Evolutionary conservation across 2,329 filamentous ascomycete genomes (phyloP).

Genomic region (Spiromastix sp.): DNA sequence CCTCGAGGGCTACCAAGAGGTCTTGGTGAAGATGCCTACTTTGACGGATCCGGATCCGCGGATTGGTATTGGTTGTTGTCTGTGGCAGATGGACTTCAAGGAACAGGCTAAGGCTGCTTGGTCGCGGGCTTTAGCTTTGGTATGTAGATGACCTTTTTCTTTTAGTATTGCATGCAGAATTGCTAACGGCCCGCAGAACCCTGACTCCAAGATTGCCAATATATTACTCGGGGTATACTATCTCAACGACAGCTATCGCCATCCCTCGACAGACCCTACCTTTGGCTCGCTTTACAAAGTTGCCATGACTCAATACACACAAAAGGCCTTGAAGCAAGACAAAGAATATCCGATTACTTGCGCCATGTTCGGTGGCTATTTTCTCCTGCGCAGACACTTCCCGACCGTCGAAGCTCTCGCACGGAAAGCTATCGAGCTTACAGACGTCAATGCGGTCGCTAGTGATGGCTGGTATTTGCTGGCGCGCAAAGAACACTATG

Average conservation of each 20-base stretch:
- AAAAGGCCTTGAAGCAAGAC: slow-evolving; percentile 87
- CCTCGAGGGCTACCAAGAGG: slow-evolving; percentile 74
- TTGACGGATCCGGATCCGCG: slow-evolving; percentile 88
- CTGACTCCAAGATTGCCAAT: slow-evolving; percentile 79
- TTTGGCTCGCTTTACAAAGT: slow-evolving; percentile 82
- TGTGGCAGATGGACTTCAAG: slow-evolving; percentile 93
- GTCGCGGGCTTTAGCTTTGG: slow-evolving; percentile 74
- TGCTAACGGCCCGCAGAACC: slow-evolving; percentile 36
- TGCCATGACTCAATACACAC: slow-evolving; percentile 88
- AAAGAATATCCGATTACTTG: slow-evolving; percentile 85
- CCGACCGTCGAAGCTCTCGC: slow-evolving; percentile 75
- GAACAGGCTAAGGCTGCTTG: slow-evolving; percentile 85
- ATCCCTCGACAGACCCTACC: slow-evolving; percentile 71
- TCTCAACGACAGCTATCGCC: slow-evolving; percentile 73
- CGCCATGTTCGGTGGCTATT: slow-evolving; percentile 82
- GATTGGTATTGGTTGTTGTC: slow-evolving; percentile 91
- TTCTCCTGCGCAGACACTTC: slow-evolving; percentile 71
- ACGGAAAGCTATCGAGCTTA: slow-evolving; percentile 87
- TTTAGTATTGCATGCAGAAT: neutral
- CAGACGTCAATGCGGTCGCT: slow-evolving; percentile 90
- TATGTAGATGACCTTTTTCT: slow-evolving; percentile 26
- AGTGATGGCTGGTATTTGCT: slow-evolving; percentile 97
- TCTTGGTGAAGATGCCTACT: slow-evolving; percentile 73
- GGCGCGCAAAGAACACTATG: slow-evolving; percentile 81
- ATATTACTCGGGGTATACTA: slow-evolving; percentile 85